These are phyloP conservation scores for Rhynchosporium graminicola DNA, from an alignment of 2,329 filamentous ascomycete species.

Conservation along the genomic window DNA sequence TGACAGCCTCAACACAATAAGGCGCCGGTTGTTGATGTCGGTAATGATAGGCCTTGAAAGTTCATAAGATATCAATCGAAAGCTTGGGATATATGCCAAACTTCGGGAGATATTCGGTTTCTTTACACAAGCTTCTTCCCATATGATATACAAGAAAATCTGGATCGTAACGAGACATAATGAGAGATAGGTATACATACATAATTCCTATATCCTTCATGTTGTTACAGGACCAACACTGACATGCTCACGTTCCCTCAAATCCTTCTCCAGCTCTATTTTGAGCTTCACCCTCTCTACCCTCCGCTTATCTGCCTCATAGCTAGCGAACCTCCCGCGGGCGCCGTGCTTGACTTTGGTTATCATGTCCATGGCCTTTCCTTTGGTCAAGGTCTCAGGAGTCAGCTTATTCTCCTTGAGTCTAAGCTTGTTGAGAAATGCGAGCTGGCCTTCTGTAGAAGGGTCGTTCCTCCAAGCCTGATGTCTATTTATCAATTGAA, in stretches of 20 bases:
- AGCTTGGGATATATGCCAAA: not conserved
- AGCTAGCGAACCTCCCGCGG: conserved; percentile 58
- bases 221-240: conserved; percentile 54
- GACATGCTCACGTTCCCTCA: conserved; percentile 53
- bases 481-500: conserved; percentile 63
- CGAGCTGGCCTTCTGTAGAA: conserved; percentile 66
- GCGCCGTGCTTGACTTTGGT: conserved; percentile 87
- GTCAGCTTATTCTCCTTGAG: conserved; percentile 55
- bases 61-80: not conserved
- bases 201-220: conserved; percentile 23
- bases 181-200: conserved; percentile 13
- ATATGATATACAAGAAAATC: conserved; percentile 7
- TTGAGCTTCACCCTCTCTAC: conserved; percentile 44
- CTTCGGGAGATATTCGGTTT: not conserved
- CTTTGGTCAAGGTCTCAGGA: conserved; percentile 66
- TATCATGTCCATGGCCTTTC: conserved; percentile 85
- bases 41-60: no score
- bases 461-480: conserved; percentile 70
- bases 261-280: conserved; percentile 44
- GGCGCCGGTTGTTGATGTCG: no score
- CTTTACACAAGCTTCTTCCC: no score
- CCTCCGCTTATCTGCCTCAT: conserved; percentile 55
- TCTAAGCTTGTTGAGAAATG: conserved; percentile 68
- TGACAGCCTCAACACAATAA: no score
- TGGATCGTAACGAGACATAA: conserved; percentile 23